Evolutionary conservation across 495 filamentous ascomycete species (phyloP), one percentile per base, ranked within the genome.

Genomic region (Trichocladium antarcticum): DNA sequence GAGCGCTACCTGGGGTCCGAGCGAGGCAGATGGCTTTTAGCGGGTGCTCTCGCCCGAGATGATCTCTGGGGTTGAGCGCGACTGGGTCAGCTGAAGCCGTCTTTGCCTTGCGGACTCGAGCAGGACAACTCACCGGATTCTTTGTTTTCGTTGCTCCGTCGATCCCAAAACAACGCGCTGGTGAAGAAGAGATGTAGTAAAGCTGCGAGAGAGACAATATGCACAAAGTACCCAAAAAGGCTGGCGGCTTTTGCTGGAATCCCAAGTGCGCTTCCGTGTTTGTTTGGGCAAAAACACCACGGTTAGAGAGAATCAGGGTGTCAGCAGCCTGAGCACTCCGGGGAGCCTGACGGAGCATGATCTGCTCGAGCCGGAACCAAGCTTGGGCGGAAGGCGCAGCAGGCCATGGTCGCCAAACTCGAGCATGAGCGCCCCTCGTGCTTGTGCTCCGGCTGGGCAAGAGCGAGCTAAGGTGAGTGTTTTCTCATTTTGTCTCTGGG

Each of bases 201-300:
- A 44, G 37, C 55, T 61, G 56, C 16, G 58, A 8, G 53, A 49
- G 50, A 55, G 50, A 52, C 40, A 42, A 58, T 61, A 61, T 44
- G 42, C 38, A 54, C 51, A 41, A 54, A 53, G 39, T 61, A 58
- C 50, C 56, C 58, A 61, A 61, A 60, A 60, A 49, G 51, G 46
- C 45, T 47, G 58, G 49, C 37, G 52, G 38, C 42, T 28, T 50
- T 46, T 46, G 39, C 29, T 43, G 39, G 38, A 29, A 50, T 37
- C 16, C 31, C 47, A 32, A 16, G 17, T 50, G 31, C 47, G 47
- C 47, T 50, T 40, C 16, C 15, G 19, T 24, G 36, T 37, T 17
- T 37, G 44, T 3, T 38, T 27, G 34, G 21, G n/a, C 34, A 14
- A 10, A 10, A 32, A 10, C 9, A 32, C 12, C 2, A 3, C 31